These are phyloP conservation scores for Pelargonium myrrhifolium DNA, from an alignment of 441 rosid species.

Conservation along the genomic window DNA sequence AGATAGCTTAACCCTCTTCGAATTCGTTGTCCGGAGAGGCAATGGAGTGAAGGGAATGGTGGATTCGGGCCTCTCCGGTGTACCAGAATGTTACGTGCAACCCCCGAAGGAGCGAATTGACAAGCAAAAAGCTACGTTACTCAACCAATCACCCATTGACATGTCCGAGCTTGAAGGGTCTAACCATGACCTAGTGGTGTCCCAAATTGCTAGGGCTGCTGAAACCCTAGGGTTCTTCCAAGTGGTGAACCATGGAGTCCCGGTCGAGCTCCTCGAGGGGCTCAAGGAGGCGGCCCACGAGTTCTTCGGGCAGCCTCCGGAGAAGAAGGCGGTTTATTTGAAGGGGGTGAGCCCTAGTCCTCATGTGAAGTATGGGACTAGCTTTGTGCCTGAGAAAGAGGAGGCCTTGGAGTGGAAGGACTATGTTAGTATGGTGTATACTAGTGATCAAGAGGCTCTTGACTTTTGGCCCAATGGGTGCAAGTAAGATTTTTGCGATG, in stretches of 20 bases:
- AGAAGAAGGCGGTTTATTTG: constrained; percentile 25
- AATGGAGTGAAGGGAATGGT: constrained; percentile 52
- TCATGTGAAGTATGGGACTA: too few species aligned
- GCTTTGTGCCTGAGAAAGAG: too few species aligned
- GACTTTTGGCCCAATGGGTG: too few species aligned
- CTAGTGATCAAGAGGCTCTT: too few species aligned
- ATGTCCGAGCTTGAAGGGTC: constrained; percentile 40
- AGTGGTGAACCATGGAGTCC: constrained; percentile 55
- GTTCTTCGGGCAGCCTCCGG: constrained; percentile 34
- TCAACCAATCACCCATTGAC: constrained; percentile 35
- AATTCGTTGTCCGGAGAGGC: constrained; percentile 43
- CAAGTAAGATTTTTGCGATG: too few species aligned
- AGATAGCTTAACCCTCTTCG: constrained; percentile 22
- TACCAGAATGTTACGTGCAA: constrained; percentile 42
- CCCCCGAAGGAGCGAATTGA: constrained; percentile 43
- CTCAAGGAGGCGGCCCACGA: constrained; percentile 36
- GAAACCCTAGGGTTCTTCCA: constrained; percentile 52
- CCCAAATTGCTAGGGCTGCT: constrained; percentile 36
- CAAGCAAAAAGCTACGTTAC: constrained; percentile 17
- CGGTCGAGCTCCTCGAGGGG: constrained; percentile 35
- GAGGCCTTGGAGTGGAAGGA: too few species aligned
- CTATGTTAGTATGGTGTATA: too few species aligned
- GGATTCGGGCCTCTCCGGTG: constrained; percentile 38
- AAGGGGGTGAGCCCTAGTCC: too few species aligned
- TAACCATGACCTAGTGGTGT: constrained; percentile 30